phyloP scores from a whole-genome alignment of 768 basidiomycete genomes.

The Suillus plorans region DNA sequence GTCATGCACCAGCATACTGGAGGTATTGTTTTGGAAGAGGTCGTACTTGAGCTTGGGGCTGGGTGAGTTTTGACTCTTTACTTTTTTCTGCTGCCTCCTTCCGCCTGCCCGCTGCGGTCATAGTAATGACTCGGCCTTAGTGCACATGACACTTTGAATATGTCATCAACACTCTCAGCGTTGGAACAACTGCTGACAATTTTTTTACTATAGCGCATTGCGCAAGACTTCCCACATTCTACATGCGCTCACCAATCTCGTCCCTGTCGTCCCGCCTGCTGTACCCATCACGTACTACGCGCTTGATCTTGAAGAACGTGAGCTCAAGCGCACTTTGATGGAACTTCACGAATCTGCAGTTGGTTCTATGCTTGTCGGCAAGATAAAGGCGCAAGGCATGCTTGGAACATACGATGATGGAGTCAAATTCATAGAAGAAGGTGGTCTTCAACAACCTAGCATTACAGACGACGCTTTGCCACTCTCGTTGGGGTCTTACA shows the following conservation, averaged over 20 bases:
- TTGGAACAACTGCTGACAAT: slow-evolving; percentile 10
- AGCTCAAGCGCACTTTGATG: slow-evolving; percentile 77
- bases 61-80: slow-evolving; percentile 56
- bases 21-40: slow-evolving; percentile 42
- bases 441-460: slow-evolving; percentile 20
- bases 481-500: slow-evolving; percentile 12
- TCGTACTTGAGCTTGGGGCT: slow-evolving; percentile 89
- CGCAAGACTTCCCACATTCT: slow-evolving; percentile 89
- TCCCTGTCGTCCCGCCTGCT: slow-evolving; percentile 32
- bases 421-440: slow-evolving; percentile 68
- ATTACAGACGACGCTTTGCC: slow-evolving; percentile 6
- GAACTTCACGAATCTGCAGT: slow-evolving; percentile 64
- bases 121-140: neutral
- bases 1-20: slow-evolving; percentile 54
- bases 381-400: slow-evolving; percentile 79
- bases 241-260: slow-evolving; percentile 60
- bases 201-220: slow-evolving; percentile 53
- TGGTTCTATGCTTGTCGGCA: slow-evolving; percentile 61
- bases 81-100: neutral
- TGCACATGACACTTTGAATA: neutral
- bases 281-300: slow-evolving; percentile 83
- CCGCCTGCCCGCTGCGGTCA: neutral
- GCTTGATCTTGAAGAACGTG: slow-evolving; percentile 87
- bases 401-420: slow-evolving; percentile 93
- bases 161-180: too few species aligned